Base-by-base conservation (phyloP, 2,329 filamentous ascomycete genomes). In the Gyromitra esculenta region DNA sequence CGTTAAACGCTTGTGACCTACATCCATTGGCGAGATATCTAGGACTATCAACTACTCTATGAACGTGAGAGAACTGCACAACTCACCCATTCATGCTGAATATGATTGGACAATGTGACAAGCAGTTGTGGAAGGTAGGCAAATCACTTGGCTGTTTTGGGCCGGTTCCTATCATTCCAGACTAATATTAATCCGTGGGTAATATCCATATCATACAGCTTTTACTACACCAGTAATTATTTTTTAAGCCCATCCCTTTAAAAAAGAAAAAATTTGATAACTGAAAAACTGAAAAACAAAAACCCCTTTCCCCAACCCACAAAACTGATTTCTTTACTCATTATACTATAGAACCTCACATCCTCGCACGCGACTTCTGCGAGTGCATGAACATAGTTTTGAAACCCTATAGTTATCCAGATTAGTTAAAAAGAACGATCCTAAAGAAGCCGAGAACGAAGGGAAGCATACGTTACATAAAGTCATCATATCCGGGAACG, bases 401-500 rank as follows among this genome's bases (percentile, higher is more conserved):
- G 85, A 91, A 91, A 4, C 90, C 80, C 80, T 81, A 60, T 77
- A 9, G 5, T 60, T 35, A 48, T 18, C 13, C n/a, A 64, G 1
- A n/a, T 76, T 67, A 77, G 56, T 52, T 39, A 56, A 39, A 54
- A 18, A 31, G 31, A 37, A 59, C 18, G 25, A 31, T 8, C 37
- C 6, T n/a, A 57, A 13, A n/a, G 35, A 48, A 21, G 4, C 25
- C 41, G 18, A 43, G 39, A 41, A 31, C n/a, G 25, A 5, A 25
- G 39, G 15, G 43, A 39, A 59, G 70, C 79, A 75, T 78, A 81
- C 96, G 85, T 99, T 99, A 87, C 95, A 97, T 78, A 99, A 86
- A 63, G 94, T 93, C 80, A 91, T 89, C 92, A 98, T 97, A 81
- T 98, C 94, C 0, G 96, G 95, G 83, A 99, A 99, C 67, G 91